Base-by-base conservation (phyloP, 1,284 basidiomycete species). In the Fistulina hepatica region DNA sequence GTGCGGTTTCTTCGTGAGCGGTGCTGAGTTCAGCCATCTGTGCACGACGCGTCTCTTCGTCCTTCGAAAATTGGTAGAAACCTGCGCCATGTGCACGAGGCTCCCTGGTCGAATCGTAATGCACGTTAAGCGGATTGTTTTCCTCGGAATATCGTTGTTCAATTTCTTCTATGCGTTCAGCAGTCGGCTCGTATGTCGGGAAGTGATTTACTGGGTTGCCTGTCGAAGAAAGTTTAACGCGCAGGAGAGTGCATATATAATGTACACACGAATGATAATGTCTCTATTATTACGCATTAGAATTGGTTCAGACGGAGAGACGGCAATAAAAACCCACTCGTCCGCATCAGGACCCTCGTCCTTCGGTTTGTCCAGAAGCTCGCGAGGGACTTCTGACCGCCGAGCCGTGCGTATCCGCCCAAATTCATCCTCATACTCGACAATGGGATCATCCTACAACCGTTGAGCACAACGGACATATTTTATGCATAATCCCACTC, bases 361-460 rank as follows among this genome's bases (percentile, higher is more conserved):
- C 21, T 49, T 44, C 32, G 55, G 53, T 30, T 57, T 62, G n/a
- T 20, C n/a, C 10, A 76, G 49, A 2, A 81, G 57, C 34, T 82
- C 60, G 26, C 81, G 67, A 20, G 90, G 89, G 0, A 92, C 70
- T 47, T 90, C 80, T 11, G 83, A 88, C n/a, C 70, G 65, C 30
- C 64, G 70, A 12, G 71, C 72, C 3, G 68, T 80, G 37, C 85
- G 67, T 16, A 75, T 54, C 13, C 89, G 74, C 13, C 90, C 89
- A 52, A 88, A 86, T 50, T 92, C 89, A 49, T 93, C 89, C 47
- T 77, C 71, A 46, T 85, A 90, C 54, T 92, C 88, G 11, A 92
- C 67, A 26, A 88, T 60, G 7, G 83, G 82, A 50, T 90, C 85
- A 41, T 77, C 69, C 70, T 77, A 33, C 5, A 30, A 10, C 11